These are phyloP conservation scores for Apophysomyces variabilis DNA, from an alignment of 371 early-diverging fungal genomes.

Conservation along the genomic window DNA sequence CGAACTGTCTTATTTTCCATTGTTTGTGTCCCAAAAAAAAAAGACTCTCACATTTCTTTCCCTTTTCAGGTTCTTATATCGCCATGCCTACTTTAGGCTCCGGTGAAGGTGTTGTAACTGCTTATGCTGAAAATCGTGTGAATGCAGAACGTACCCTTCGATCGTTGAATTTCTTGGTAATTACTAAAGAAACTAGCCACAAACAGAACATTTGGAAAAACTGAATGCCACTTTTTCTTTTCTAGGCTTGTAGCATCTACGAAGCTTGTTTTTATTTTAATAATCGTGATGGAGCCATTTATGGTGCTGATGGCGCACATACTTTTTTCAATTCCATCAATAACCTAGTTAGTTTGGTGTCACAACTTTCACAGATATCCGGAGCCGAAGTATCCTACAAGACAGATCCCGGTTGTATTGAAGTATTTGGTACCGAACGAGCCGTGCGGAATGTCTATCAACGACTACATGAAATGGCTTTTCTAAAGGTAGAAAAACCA, in stretches of 20 bases:
- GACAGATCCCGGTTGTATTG: constrained; percentile 50
- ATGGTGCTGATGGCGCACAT: constrained; percentile 33
- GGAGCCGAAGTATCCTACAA: constrained; percentile 62
- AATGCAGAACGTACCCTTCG: constrained; percentile 76
- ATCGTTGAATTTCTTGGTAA: constrained; percentile 74
- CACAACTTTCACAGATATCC: constrained; percentile 56
- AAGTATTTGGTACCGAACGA: constrained; percentile 65
- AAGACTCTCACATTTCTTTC: no score
- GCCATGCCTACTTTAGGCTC: constrained; percentile 70
- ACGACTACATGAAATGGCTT: constrained; percentile 50
- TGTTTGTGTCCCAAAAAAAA: background rate
- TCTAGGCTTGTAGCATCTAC: constrained; percentile 60
- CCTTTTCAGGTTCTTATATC: constrained; percentile 52
- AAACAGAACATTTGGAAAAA: background rate
- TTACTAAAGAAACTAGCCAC: no score
- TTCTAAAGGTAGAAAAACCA: constrained; percentile 35
- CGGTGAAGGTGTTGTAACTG: constrained; percentile 51
- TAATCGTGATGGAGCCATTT: constrained; percentile 39
- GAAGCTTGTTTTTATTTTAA: constrained; percentile 63
- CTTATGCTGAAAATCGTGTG: constrained; percentile 73
- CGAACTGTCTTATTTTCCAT: background rate
- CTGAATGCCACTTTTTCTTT: background rate
- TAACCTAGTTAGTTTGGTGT: constrained; percentile 46
- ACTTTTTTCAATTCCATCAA: constrained; percentile 39
- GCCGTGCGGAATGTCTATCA: constrained; percentile 65